Evolutionary conservation across 106 monocot genomes (phyloP), one percentile per base, ranked within the genome.

Genomic region (Phalaenopsis equestris): DNA sequence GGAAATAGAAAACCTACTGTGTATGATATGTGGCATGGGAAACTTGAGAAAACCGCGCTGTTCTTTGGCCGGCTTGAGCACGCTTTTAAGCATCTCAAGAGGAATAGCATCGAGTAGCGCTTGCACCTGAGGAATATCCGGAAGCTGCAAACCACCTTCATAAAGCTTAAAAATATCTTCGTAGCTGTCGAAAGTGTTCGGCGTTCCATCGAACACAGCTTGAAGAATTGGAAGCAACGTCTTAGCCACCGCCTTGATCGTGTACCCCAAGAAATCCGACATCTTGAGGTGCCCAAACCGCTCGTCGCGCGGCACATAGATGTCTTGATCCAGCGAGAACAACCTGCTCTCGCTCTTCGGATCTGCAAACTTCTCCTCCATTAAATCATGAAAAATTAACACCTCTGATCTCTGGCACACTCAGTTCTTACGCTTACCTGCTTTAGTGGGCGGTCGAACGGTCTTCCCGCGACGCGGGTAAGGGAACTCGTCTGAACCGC

Each of bases 221-320:
- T 85, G 48, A 30, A 96, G 47, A 0, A 19, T 65, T 14, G 95
- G 93, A 41, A 88, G 56, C 16, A 96, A 47, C 11, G 86, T 21
- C 37, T 88, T 78, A 10, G 65, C 41, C 46, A 96, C 55, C 0
- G 89, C 43, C 79, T 96, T 96, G 56, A 96, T 23, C 3, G 91
- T 79, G 74, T 93, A 90, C 0, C 67, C 85, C 36, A 93, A 84
- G 85, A 96, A 96, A 67, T 96, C 93, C 2, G 93, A 88, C 91
- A 93, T 86, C 80, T 96, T 96, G 14, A 93, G 77, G 76, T 96
- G 96, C 3, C 96, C 93, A 56, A 96, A 96, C 4, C 89, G 77
- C 88, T 96, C 96, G 74, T 96, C 96, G 5, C 96, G 75, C 23
- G 96, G 96, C 7, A 96, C 89, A 49, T 93, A 96, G 47, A 93